Evolutionary conservation across 768 basidiomycete genomes (phyloP).

Genomic region (Tubosaeta sp.): DNA sequence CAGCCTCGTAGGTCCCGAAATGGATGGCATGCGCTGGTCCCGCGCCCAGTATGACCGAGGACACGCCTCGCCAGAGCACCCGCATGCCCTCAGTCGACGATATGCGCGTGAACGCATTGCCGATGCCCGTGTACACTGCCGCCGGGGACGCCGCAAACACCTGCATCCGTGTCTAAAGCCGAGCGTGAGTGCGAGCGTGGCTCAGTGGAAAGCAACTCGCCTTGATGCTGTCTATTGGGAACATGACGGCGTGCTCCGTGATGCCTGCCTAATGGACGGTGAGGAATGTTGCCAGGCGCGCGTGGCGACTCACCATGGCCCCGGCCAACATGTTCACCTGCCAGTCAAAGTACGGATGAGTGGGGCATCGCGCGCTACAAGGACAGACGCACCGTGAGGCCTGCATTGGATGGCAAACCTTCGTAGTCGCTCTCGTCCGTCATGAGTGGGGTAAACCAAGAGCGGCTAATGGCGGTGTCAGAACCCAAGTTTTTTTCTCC

Average conservation of each 20-base stretch:
- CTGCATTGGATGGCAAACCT: conserved; percentile 68
- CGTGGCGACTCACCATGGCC: conserved; percentile 66
- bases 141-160: conserved; percentile 84
- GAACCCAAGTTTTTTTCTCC: too few species aligned
- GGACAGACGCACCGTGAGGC: conserved; percentile 53
- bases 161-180: conserved; percentile 92
- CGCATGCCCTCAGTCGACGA: conserved; percentile 91
- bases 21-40: conserved; percentile 98
- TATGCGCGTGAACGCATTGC: conserved; percentile 88
- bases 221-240: conserved; percentile 97
- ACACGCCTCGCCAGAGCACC: conserved; percentile 93
- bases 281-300: conserved; percentile 5
- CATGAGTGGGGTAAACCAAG: conserved; percentile 13
- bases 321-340: conserved; percentile 98
- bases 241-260: conserved; percentile 99
- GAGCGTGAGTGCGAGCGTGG: conserved; percentile 1
- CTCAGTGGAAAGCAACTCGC: conserved; percentile 40
- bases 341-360: conserved; percentile 8
- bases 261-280: conserved; percentile 79
- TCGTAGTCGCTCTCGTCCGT: conserved; percentile 59
- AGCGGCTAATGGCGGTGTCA: too few species aligned
- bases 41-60: conserved; percentile 92
- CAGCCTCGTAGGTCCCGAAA: conserved; percentile 92
- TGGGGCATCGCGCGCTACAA: conserved; percentile 7
- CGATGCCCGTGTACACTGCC: conserved; percentile 84